These are phyloP conservation scores for Geotrichum histeridarum DNA, from an alignment of 1,139 yeast genomes.

Conservation along the genomic window DNA sequence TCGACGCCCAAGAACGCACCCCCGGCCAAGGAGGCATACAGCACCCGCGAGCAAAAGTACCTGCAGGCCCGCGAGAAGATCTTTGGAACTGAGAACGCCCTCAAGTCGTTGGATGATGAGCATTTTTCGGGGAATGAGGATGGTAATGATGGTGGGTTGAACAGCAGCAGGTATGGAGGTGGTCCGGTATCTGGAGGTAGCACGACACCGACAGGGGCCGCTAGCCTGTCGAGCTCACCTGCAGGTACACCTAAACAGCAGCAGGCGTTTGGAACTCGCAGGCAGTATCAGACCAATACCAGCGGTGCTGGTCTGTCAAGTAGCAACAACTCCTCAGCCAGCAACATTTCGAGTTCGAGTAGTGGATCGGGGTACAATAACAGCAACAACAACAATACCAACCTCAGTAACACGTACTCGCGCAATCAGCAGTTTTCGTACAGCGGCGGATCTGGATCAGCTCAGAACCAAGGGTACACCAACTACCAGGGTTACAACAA, in stretches of 20 bases:
- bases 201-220: not conserved
- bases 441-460: too few relatives aligned
- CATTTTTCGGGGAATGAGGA: not conserved
- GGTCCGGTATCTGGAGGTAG: not conserved
- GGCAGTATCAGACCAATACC: not conserved
- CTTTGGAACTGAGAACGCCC: constrained; percentile 15
- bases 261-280: not conserved
- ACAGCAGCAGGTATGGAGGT: not conserved
- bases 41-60: constrained; percentile 17
- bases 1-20: constrained; percentile 9
- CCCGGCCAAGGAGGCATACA: constrained; percentile 17
- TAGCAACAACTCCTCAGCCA: not conserved
- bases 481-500: not conserved
- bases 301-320: not conserved
- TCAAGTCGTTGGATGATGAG: constrained; percentile 1
- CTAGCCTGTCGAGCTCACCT: not conserved
- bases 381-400: not conserved
- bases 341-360: not conserved
- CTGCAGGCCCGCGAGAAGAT: constrained; percentile 19
- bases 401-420: not conserved
- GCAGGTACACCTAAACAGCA: not conserved
- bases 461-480: not conserved
- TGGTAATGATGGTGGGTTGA: not conserved
- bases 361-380: not conserved
- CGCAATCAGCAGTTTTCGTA: not conserved